These are phyloP conservation scores for Rosa hybrid DNA, from an alignment of 331 rosid species.

Conservation along the genomic window DNA sequence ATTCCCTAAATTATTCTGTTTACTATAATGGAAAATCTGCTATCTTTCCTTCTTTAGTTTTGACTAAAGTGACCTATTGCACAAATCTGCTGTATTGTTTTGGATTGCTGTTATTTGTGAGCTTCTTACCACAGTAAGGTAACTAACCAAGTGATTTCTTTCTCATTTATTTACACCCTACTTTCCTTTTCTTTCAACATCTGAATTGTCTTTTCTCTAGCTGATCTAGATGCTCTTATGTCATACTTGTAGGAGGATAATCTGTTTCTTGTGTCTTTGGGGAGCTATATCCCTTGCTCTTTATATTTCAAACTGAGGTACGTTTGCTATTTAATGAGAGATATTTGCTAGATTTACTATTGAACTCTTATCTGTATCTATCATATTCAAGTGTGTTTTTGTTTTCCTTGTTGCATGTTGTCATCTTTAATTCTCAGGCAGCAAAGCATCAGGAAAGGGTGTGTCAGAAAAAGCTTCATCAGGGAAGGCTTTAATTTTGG, in stretches of 20 bases:
- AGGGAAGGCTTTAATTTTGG: neutral
- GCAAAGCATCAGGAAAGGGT: neutral
- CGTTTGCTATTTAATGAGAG: neutral
- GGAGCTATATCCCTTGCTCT: neutral
- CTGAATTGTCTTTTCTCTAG: neutral
- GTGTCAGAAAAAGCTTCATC: neutral
- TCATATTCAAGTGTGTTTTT: neutral
- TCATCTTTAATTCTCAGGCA: conserved; percentile 23
- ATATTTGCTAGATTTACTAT: neutral
- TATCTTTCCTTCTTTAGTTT: neutral
- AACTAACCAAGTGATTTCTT: neutral
- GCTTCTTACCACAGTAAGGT: neutral
- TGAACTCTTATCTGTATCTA: neutral
- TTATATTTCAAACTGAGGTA: neutral
- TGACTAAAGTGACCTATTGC: neutral
- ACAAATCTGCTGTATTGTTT: too few species aligned
- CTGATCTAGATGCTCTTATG: neutral
- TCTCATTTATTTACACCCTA: neutral
- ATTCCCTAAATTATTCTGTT: too few species aligned
- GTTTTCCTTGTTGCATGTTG: neutral
- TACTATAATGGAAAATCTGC: neutral
- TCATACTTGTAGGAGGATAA: neutral
- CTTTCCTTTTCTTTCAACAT: neutral
- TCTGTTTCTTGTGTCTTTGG: neutral
- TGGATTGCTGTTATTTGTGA: neutral